Conservation (phyloP, 169 alveolate species). For the Plasmodium cynomolgi region DNA sequence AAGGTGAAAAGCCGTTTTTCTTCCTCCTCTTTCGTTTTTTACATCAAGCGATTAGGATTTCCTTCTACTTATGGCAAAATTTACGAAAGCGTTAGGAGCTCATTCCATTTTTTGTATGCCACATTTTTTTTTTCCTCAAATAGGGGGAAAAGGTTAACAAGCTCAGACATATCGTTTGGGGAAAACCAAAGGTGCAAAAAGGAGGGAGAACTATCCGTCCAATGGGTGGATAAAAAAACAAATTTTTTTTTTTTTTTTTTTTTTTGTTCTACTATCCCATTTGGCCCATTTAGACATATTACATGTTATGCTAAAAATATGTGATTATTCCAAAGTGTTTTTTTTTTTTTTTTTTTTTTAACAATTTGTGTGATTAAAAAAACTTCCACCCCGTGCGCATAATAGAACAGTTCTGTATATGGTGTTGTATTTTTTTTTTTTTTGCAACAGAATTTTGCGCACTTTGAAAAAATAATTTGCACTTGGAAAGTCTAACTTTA, state of each 20-base stretch:
- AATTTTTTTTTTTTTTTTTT: too few species aligned
- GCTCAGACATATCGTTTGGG: neutral
- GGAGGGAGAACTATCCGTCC: neutral
- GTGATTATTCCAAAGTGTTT: neutral
- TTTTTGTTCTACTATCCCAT: neutral
- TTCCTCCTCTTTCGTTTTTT: neutral
- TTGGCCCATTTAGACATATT: neutral
- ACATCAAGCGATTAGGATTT: neutral
- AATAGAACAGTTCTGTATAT: neutral
- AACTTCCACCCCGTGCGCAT: neutral
- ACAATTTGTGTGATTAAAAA: neutral
- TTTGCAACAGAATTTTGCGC: neutral
- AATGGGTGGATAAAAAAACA: neutral
- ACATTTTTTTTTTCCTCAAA: neutral
- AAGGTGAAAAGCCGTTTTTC: neutral
- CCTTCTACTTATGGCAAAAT: neutral
- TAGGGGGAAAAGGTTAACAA: neutral
- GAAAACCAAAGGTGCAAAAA: neutral
- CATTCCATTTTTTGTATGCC: neutral
- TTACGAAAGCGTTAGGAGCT: neutral
- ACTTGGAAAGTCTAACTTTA: neutral
- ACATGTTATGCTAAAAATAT: neutral
- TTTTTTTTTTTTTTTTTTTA: too few species aligned
- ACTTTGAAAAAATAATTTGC: neutral
- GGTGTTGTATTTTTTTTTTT: neutral